phyloP scores from a whole-genome alignment of 2,329 filamentous ascomycete species.

The Coniochaeta sp. region DNA sequence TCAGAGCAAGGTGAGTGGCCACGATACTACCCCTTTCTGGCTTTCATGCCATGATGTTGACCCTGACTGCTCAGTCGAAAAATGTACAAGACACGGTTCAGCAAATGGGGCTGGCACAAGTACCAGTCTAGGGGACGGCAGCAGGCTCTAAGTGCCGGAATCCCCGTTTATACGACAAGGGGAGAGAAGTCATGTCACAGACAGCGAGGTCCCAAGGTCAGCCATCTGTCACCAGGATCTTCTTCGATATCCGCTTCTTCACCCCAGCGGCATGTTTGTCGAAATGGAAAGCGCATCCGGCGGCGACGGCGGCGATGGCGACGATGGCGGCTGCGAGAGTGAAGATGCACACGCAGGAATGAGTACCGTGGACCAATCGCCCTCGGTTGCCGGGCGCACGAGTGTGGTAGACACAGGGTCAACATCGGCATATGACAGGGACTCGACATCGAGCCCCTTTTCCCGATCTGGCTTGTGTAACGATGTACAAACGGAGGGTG shows the following conservation, averaged over 20 bases:
- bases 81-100: background rate
- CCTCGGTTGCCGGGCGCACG: background rate
- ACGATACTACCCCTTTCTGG: background rate
- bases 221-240: background rate
- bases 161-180: background rate
- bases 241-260: background rate
- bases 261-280: background rate
- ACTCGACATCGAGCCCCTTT: background rate
- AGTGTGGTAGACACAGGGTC: background rate
- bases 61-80: background rate
- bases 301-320: background rate
- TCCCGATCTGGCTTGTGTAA: background rate
- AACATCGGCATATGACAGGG: background rate
- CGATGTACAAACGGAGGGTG: background rate
- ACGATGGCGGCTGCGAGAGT: background rate
- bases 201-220: background rate
- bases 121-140: background rate
- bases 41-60: background rate
- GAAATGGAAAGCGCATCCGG: background rate
- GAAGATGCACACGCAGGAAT: background rate
- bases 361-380: background rate
- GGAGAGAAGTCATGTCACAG: background rate
- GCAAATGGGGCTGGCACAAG: background rate
- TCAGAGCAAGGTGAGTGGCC: background rate
- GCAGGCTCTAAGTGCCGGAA: background rate